These are phyloP conservation scores for Acanthamoeba healyi DNA, from an alignment of 208 protist genomes.

Conservation along the genomic window DNA sequence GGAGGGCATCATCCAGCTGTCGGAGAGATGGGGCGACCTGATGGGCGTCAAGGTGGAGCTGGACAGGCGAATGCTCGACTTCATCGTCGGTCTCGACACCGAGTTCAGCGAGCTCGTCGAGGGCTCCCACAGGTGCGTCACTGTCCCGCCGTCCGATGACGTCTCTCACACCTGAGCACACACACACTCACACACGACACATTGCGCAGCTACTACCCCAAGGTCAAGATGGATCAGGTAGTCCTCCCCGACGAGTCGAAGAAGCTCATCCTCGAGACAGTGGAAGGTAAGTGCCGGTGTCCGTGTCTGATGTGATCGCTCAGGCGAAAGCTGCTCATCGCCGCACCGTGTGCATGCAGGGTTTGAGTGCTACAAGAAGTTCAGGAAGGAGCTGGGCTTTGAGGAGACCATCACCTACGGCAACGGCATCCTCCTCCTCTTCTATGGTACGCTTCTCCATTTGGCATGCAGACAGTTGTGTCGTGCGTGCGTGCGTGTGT, in stretches of 20 bases:
- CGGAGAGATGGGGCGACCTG: conserved; percentile 30
- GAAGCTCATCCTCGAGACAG: conserved; percentile 72
- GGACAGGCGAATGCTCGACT: conserved; percentile 84
- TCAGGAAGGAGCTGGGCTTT: neutral
- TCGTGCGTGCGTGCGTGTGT: too few relatives aligned
- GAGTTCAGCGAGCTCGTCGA: conserved; percentile 43
- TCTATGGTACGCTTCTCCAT: neutral
- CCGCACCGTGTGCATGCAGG: neutral
- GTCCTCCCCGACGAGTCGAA: conserved; percentile 75
- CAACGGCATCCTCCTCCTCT: neutral
- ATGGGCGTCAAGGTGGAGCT: conserved; percentile 73
- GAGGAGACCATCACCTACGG: neutral
- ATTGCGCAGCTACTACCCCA: conserved; percentile 54
- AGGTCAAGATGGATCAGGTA: conserved; percentile 74
- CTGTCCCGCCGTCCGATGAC: too few relatives aligned
- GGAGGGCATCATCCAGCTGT: conserved; percentile 78
- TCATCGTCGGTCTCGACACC: conserved; percentile 80
- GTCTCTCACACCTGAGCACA: too few relatives aligned
- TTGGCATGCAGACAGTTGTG: neutral
- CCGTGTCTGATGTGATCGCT: conserved; percentile 45
- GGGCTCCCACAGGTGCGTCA: conserved; percentile 75
- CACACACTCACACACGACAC: too few relatives aligned
- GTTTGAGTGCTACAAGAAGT: neutral
- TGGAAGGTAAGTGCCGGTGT: conserved; percentile 43
- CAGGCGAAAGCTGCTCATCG: neutral